These are phyloP conservation scores for Mycena maculata DNA, from an alignment of 768 basidiomycete genomes.

Conservation along the genomic window DNA sequence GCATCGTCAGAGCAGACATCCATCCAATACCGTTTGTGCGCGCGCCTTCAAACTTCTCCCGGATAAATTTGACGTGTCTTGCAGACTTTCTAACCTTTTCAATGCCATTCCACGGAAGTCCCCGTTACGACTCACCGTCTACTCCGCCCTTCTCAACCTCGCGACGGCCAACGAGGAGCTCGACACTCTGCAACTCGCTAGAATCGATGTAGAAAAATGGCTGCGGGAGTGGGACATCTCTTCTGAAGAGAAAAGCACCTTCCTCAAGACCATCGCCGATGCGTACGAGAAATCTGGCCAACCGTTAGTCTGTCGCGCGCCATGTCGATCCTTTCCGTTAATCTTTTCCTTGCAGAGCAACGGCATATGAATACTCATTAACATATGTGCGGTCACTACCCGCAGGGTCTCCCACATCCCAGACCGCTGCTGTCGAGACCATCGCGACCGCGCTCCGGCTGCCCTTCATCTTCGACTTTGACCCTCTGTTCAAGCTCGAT, in stretches of 20 bases:
- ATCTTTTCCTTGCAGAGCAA: conserved; percentile 52
- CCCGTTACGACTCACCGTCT: conserved; percentile 71
- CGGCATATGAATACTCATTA: conserved; percentile 73
- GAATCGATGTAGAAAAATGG: conserved; percentile 78
- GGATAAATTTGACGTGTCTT: conserved; percentile 15
- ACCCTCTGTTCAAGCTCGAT: conserved; percentile 81
- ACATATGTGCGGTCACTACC: conserved; percentile 72
- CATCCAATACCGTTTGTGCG: conserved; percentile 84
- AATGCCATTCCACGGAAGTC: conserved; percentile 79
- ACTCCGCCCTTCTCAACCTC: conserved; percentile 68
- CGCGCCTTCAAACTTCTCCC: conserved; percentile 29
- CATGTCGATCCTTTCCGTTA: background rate
- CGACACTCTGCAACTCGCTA: conserved; percentile 68
- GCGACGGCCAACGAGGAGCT: conserved; percentile 73
- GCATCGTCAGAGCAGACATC: conserved; percentile 63
- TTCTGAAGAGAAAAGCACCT: conserved; percentile 69
- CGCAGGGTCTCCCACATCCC: conserved; percentile 60
- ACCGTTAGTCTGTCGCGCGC: conserved; percentile 57
- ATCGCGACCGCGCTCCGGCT: conserved; percentile 75
- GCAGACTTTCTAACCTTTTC: conserved; percentile 84
- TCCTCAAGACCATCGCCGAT: conserved; percentile 73
- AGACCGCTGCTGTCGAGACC: conserved; percentile 66
- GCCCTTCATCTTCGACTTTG: conserved; percentile 82
- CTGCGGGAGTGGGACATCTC: conserved; percentile 79
- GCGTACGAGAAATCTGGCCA: conserved; percentile 68